A percentile compares a stretch with the other conserved stretches of the same genome.
phyloP scores from a whole-genome alignment of 2,329 filamentous ascomycete genomes.

The Pestalotiopsis sp. region DNA sequence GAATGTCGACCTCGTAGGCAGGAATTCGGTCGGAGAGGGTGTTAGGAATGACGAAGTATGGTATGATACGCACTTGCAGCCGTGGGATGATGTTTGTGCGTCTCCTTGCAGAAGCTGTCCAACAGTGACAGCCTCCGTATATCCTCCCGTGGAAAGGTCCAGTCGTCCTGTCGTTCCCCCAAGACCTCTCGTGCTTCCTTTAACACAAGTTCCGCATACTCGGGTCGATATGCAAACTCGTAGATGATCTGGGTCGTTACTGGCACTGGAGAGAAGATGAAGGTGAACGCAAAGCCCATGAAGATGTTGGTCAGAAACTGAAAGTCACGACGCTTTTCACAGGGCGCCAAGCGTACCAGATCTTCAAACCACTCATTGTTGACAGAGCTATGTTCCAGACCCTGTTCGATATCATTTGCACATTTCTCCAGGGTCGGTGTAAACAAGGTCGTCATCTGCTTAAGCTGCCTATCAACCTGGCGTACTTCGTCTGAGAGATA shows the following conservation, averaged over 20 bases:
- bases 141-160: background rate
- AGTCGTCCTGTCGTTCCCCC: background rate
- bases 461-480: background rate
- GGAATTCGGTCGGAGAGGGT: background rate
- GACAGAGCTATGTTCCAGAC: background rate
- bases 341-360: background rate
- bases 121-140: background rate
- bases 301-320: conserved; percentile 3
- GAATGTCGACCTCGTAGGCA: background rate
- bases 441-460: background rate
- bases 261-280: background rate
- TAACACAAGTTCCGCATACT: background rate
- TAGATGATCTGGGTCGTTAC: background rate
- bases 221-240: background rate
- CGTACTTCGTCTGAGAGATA: background rate
- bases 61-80: background rate
- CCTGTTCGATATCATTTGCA: background rate
- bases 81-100: background rate
- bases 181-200: background rate
- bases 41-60: background rate
- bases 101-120: conserved; percentile 3
- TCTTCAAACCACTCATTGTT: background rate
- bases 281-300: conserved; percentile 4
- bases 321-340: background rate
- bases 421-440: background rate